A percentile compares a stretch with the other conserved stretches of the same genome.
phyloP scores from a whole-genome alignment of 768 basidiomycete genomes.

The Termitomyces sp. region DNA sequence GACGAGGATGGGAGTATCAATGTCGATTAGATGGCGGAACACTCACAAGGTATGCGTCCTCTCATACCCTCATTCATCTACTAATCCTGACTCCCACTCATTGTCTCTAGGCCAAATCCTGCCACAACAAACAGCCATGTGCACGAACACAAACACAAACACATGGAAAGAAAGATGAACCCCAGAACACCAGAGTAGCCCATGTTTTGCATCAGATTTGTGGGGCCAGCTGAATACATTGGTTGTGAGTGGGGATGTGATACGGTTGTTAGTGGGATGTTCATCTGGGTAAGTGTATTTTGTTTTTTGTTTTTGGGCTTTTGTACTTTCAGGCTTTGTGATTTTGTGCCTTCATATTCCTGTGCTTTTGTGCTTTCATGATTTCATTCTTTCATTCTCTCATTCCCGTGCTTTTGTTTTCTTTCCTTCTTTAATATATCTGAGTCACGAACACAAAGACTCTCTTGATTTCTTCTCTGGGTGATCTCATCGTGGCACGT shows the following conservation, averaged over 20 bases:
- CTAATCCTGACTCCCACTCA: neutral
- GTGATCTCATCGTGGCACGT: no score
- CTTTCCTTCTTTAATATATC: no score
- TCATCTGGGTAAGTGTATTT: slow-evolving; percentile 72
- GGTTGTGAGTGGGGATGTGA: slow-evolving; percentile 95
- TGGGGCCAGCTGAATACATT: slow-evolving; percentile 87
- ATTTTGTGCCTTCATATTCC: no score
- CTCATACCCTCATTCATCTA: neutral
- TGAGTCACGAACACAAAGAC: no score
- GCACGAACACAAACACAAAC: neutral
- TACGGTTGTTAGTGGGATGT: slow-evolving; percentile 89
- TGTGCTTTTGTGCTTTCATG: no score
- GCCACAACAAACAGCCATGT: neutral
- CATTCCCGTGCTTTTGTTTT: no score
- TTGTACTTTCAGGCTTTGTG: no score
- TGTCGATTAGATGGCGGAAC: neutral
- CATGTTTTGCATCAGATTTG: slow-evolving; percentile 71
- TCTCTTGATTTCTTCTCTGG: no score
- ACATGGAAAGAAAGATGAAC: slow-evolving; percentile 9
- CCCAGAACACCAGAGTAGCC: slow-evolving; percentile 42
- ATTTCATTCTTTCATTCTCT: no score
- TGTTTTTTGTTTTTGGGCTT: no score
- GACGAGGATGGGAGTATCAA: neutral
- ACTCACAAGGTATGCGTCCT: neutral
- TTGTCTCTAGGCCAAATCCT: neutral